phyloP scores from a whole-genome alignment of 2,329 filamentous ascomycete species.

The Beauveria sp. region DNA sequence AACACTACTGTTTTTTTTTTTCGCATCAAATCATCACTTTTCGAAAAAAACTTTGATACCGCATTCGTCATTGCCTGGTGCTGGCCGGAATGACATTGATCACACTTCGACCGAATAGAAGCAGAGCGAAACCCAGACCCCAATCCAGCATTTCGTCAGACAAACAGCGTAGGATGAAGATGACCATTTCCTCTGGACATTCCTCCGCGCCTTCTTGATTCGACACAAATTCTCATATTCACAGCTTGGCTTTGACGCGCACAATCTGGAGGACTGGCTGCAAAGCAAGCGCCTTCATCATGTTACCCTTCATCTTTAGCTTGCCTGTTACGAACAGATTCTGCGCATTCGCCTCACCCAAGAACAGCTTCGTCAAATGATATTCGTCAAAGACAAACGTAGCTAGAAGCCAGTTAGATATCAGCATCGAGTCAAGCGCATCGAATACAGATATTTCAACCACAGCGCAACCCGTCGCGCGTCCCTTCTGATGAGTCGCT shows the following conservation, averaged over 20 bases:
- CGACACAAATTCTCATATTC: slow-evolving; percentile 21
- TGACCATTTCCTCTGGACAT: background rate
- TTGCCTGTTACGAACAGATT: slow-evolving; percentile 85
- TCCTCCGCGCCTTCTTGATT: background rate
- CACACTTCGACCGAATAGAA: background rate
- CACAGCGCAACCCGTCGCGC: background rate
- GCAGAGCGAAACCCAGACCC: background rate
- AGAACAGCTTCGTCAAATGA: slow-evolving; percentile 69
- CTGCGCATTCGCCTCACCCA: slow-evolving; percentile 81
- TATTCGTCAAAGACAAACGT: slow-evolving; percentile 68
- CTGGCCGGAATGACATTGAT: background rate
- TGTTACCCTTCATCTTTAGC: slow-evolving; percentile 86
- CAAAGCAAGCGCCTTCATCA: slow-evolving; percentile 92
- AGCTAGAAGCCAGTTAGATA: slow-evolving; percentile 45
- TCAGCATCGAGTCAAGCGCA: background rate
- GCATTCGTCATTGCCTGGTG: background rate
- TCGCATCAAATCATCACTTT: background rate
- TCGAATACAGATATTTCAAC: background rate
- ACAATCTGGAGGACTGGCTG: slow-evolving; percentile 79
- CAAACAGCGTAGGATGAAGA: background rate
- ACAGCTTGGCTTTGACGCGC: slow-evolving; percentile 69
- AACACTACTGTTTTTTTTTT: no score
- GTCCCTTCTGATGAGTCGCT: background rate
- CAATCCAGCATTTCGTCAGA: background rate
- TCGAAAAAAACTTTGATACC: no score